phyloP scores from a whole-genome alignment of 2,329 filamentous ascomycete species.

The Biscogniauxia mediterranea region DNA sequence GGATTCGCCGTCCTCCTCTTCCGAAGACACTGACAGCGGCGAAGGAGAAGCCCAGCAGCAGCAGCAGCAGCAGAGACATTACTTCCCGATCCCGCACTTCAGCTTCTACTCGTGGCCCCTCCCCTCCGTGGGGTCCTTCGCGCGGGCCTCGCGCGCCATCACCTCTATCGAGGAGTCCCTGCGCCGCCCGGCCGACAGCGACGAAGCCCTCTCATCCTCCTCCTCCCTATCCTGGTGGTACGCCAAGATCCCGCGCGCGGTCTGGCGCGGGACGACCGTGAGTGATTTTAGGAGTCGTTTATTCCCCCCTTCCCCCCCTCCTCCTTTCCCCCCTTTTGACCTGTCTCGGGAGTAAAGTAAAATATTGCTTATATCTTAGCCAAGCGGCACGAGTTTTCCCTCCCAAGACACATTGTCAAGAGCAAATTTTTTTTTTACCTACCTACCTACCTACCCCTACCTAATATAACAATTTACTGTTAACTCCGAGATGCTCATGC shows the following conservation, averaged over 20 bases:
- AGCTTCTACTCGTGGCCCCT: conserved; percentile 54
- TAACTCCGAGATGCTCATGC: no score
- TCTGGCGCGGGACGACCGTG: conserved; percentile 52
- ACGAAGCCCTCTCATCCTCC: neutral
- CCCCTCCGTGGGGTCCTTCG: conserved; percentile 46
- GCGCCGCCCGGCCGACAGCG: conserved; percentile 10
- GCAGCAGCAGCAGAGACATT: conserved; percentile 23
- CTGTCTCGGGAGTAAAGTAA: no score
- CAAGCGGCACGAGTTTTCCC: no score
- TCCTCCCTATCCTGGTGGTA: conserved; percentile 16
- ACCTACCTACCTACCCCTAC: no score
- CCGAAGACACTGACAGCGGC: neutral
- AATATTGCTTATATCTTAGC: no score
- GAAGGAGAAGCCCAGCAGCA: neutral
- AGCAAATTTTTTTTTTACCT: no score
- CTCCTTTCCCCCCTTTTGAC: no score
- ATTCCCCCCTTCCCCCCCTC: no score
- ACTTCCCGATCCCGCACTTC: conserved; percentile 56
- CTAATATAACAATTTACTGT: no score
- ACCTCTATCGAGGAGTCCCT: conserved; percentile 34
- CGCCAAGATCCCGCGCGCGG: conserved; percentile 41
- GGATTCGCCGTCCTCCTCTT: no score
- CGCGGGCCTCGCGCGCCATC: conserved; percentile 39
- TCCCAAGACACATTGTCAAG: no score
- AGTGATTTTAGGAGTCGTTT: no score